phyloP scores from a whole-genome alignment of 805 yeast species.

The Candida nonsorbophila region DNA sequence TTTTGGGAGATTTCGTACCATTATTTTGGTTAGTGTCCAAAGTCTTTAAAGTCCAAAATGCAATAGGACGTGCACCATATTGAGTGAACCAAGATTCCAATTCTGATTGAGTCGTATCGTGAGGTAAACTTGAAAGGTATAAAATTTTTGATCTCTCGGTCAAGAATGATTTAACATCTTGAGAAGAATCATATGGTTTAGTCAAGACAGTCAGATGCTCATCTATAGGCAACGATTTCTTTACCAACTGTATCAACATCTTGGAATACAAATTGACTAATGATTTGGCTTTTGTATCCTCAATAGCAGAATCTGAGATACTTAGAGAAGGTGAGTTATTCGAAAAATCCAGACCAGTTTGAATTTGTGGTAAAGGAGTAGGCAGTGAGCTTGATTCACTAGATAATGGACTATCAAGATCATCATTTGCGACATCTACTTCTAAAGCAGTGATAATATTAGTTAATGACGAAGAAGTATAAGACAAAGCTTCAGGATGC shows the following conservation, averaged over 20 bases:
- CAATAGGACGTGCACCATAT: conserved; percentile 79
- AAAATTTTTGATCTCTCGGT: conserved; percentile 74
- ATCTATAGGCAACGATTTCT: conserved; percentile 44
- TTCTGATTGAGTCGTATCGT: conserved; percentile 86
- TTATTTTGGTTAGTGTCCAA: conserved; percentile 21
- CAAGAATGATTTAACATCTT: conserved; percentile 64
- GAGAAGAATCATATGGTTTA: conserved; percentile 70
- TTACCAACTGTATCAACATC: conserved; percentile 42
- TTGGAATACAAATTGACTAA: conserved; percentile 37
- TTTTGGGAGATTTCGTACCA: conserved; percentile 32
- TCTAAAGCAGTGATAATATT: conserved; percentile 46
- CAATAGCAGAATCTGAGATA: background rate
- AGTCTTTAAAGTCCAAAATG: conserved; percentile 82
- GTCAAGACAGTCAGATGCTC: conserved; percentile 54
- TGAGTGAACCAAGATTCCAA: conserved; percentile 88
- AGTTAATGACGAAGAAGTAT: conserved; percentile 27
- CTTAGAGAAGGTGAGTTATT: too few relatives aligned
- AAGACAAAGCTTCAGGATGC: conserved; percentile 46
- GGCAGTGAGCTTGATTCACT: conserved; percentile 4
- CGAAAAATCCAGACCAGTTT: background rate
- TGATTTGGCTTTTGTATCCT: background rate
- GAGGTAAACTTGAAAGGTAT: conserved; percentile 73
- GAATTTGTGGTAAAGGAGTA: conserved; percentile 5
- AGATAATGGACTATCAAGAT: too few relatives aligned
- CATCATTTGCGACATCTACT: conserved; percentile 21